Evolutionary conservation across 2,329 filamentous ascomycete genomes (phyloP).

Genomic region (Coniochaeta sp.): DNA sequence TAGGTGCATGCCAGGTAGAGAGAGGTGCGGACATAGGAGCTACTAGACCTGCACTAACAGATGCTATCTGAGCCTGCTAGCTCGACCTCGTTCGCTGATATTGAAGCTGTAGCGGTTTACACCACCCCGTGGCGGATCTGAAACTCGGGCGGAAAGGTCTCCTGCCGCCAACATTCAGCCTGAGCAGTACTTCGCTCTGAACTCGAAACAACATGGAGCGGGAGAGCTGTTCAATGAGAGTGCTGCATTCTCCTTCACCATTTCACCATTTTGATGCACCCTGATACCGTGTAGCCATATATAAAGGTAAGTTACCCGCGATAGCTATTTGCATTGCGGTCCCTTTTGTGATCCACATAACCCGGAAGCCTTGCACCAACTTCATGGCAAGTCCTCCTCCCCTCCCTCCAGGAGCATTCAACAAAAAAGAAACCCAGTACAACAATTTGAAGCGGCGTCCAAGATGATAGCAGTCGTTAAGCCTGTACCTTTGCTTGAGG

Average conservation of each 20-base stretch:
- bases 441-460: too few relatives aligned
- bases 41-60: neutral
- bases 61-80: neutral
- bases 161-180: neutral
- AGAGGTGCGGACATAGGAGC: too few relatives aligned
- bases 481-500: neutral
- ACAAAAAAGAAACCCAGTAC: too few relatives aligned
- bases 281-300: too few relatives aligned
- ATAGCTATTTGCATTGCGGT: too few relatives aligned
- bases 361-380: too few relatives aligned
- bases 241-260: neutral
- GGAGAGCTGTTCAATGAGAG: neutral
- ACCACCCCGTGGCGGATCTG: neutral
- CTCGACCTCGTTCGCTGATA: neutral
- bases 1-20: too few relatives aligned
- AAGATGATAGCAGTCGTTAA: neutral
- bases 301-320: too few relatives aligned
- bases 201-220: neutral
- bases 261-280: too few relatives aligned
- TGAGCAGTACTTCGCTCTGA: neutral
- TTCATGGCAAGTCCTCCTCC: too few relatives aligned
- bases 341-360: too few relatives aligned
- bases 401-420: too few relatives aligned
- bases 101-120: neutral
- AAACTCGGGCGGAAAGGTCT: neutral